These are phyloP conservation scores for Neofusicoccum laricinum DNA, from an alignment of 2,329 filamentous ascomycete species.

Conservation along the genomic window DNA sequence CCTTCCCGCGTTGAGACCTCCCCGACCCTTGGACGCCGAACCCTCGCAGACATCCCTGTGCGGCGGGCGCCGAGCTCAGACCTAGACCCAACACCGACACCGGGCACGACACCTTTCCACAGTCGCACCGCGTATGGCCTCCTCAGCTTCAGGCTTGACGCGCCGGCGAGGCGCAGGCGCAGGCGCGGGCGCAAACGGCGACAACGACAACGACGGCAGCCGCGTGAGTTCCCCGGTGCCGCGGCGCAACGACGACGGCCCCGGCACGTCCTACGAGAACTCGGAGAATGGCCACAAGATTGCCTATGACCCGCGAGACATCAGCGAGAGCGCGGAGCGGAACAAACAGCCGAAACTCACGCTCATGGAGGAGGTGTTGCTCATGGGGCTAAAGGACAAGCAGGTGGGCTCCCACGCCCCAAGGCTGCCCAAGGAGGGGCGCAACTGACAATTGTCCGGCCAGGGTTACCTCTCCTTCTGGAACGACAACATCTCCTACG, in stretches of 20 bases:
- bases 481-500: slow-evolving; percentile 99
- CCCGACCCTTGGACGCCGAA: slow-evolving; percentile 14
- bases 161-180: slow-evolving; percentile 65
- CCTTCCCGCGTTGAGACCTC: background rate
- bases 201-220: slow-evolving; percentile 58
- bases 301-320: slow-evolving; percentile 93
- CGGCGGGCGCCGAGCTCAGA: slow-evolving; percentile 14
- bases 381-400: slow-evolving; percentile 97
- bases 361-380: slow-evolving; percentile 95
- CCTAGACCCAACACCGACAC: slow-evolving; percentile 16
- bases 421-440: slow-evolving; percentile 5
- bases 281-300: slow-evolving; percentile 98
- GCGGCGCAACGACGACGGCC: slow-evolving; percentile 55
- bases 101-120: slow-evolving; percentile 12
- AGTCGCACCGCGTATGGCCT: slow-evolving; percentile 52
- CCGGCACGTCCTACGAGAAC: slow-evolving; percentile 82
- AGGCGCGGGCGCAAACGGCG: slow-evolving; percentile 57
- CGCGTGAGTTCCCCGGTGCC: slow-evolving; percentile 65
- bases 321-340: slow-evolving; percentile 92
- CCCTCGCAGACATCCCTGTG: slow-evolving; percentile 17
- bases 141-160: slow-evolving; percentile 70
- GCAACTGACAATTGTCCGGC: slow-evolving; percentile 18
- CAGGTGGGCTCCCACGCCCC: slow-evolving; percentile 61
- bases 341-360: slow-evolving; percentile 98
- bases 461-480: slow-evolving; percentile 98